Evolutionary conservation across 2,329 filamentous ascomycete genomes (phyloP), one percentile per base, ranked within the genome.

Genomic region (Pseudocercospora fuligena): DNA sequence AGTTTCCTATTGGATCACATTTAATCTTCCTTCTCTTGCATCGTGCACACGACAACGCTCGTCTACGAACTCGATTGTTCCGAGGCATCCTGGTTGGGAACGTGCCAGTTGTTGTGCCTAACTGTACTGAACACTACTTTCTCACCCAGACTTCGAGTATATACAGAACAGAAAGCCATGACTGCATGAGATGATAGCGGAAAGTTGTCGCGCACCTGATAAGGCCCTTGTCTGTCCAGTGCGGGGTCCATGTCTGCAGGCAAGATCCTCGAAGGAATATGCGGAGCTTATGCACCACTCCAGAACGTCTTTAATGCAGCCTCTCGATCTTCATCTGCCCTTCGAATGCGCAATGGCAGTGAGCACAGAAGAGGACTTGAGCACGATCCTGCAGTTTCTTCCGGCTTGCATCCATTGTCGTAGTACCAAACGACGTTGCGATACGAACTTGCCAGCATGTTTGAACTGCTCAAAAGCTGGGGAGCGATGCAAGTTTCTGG

Each of bases 401-500:
- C 56, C 56, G n/a, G 27, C 56, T 14, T 59, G 56, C 12, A 59
- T 43, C 11, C 56, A 36, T 23, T 59, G 56, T 40, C 56, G 56
- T 3, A 36, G 56, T 5, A 23, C 31, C 5, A 59, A 59, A n/a
- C 31, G 36, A 11, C 29, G 56, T 19, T 59, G 56, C 31, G 56
- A 59, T 21, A 59, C 56, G 31, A 36, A 59, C 12, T 14, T 59
- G 36, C 56, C 56, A 40, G 36, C 31, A n/a, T 59, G 56, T 12
- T 43, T 25, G n/a, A 59, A 59, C 12, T 59, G 56, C 56, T 53
- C 49, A 14, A 53, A 53, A 27, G 77, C 98, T 98, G 47, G 94
- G 96, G 53, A 98, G 88, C 66, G 93, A 91, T 81, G 98, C 94
- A 57, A 98, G 88, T 43, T 98, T 86, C 82, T 98, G 95, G 63